Evolutionary conservation across 805 yeast genomes (phyloP).

Genomic region (Pichia nakasei): DNA sequence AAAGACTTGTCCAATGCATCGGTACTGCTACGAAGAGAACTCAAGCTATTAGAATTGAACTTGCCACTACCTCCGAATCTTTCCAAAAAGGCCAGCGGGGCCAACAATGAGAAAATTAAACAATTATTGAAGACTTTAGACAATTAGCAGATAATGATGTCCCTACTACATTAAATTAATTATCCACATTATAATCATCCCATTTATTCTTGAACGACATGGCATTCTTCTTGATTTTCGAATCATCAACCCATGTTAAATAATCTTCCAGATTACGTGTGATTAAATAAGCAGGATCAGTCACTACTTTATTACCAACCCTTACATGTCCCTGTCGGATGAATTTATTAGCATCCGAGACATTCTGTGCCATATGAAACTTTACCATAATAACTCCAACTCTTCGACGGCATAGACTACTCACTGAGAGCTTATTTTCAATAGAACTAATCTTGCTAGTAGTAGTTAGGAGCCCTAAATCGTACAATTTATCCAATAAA

Average conservation of each 20-base stretch:
- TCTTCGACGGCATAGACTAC: slow-evolving; percentile 87
- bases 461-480: slow-evolving; percentile 85
- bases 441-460: slow-evolving; percentile 84
- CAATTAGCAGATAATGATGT: too few relatives aligned
- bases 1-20: slow-evolving; percentile 49
- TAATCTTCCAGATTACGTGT: slow-evolving; percentile 94
- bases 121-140: slow-evolving; percentile 34
- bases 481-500: slow-evolving; percentile 75
- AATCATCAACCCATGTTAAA: slow-evolving; percentile 94
- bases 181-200: slow-evolving; percentile 41
- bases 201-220: slow-evolving; percentile 75
- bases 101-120: slow-evolving; percentile 50
- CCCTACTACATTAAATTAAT: slow-evolving; percentile 20
- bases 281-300: slow-evolving; percentile 91
- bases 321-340: slow-evolving; percentile 97
- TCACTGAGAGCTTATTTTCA: slow-evolving; percentile 86
- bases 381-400: slow-evolving; percentile 93
- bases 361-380: slow-evolving; percentile 84
- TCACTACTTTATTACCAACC: slow-evolving; percentile 91
- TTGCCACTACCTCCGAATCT: slow-evolving; percentile 58
- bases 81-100: slow-evolving; percentile 61
- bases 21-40: slow-evolving; percentile 53
- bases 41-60: slow-evolving; percentile 54
- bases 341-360: slow-evolving; percentile 82
- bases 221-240: slow-evolving; percentile 85